phyloP scores from a whole-genome alignment of 2,329 filamentous ascomycete genomes.

The Calonectria hongkongensis region DNA sequence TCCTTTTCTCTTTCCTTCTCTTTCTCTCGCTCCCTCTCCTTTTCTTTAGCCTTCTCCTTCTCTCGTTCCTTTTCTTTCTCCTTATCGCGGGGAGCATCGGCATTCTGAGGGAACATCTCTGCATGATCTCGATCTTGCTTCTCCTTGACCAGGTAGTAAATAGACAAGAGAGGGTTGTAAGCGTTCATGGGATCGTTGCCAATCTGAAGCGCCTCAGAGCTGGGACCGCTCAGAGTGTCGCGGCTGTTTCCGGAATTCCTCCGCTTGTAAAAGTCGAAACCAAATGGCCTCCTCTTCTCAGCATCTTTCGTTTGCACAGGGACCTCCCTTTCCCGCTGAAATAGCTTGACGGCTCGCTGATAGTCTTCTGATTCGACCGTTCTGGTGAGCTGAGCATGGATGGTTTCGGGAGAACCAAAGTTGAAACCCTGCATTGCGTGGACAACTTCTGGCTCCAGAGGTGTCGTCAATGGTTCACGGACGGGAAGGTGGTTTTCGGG shows the following conservation, averaged over 20 bases:
- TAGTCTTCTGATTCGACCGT: slow-evolving; percentile 97
- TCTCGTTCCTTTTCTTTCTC: slow-evolving; percentile 53
- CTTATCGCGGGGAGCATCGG: slow-evolving; percentile 62
- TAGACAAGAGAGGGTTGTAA: slow-evolving; percentile 91
- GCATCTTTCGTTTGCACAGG: slow-evolving; percentile 75
- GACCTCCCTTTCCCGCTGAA: slow-evolving; percentile 79
- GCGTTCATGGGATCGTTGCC: slow-evolving; percentile 94
- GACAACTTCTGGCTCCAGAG: slow-evolving; percentile 88
- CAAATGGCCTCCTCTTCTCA: slow-evolving; percentile 91
- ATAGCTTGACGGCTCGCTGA: slow-evolving; percentile 85
- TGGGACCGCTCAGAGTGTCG: slow-evolving; percentile 90
- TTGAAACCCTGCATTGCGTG: slow-evolving; percentile 98
- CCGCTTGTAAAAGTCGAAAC: slow-evolving; percentile 97
- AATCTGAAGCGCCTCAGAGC: slow-evolving; percentile 87
- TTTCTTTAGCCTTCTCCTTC: slow-evolving; percentile 51
- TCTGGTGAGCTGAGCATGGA: slow-evolving; percentile 86
- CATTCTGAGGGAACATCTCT: slow-evolving; percentile 65
- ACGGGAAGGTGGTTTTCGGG: slow-evolving; percentile 92
- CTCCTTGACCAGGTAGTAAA: slow-evolving; percentile 97
- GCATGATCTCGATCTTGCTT: slow-evolving; percentile 87
- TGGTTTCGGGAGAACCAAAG: slow-evolving; percentile 91
- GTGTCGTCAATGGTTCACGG: slow-evolving; percentile 89
- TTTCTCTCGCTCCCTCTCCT: slow-evolving; percentile 50
- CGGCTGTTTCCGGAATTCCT: slow-evolving; percentile 91
- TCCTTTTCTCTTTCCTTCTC: slow-evolving; percentile 55